A percentile compares a stretch with the other conserved stretches of the same genome.
phyloP scores from a whole-genome alignment of 148 eudicot species.

The Heliosperma pusillum region DNA sequence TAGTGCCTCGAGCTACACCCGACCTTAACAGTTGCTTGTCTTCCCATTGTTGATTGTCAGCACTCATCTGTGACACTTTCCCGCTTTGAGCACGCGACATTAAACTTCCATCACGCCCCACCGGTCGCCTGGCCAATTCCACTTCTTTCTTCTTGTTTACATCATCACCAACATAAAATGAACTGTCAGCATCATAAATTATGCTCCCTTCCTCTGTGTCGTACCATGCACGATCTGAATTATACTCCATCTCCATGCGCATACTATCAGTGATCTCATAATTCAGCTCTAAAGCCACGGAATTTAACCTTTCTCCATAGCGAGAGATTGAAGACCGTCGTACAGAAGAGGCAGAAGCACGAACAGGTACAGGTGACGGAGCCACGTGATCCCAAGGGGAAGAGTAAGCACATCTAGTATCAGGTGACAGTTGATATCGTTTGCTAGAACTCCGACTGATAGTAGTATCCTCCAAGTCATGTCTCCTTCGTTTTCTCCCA shows the following conservation, averaged over 20 bases:
- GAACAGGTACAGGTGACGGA: constrained; percentile 83
- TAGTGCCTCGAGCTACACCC: constrained; percentile 92
- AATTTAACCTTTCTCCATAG: constrained; percentile 52
- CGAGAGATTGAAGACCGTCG: constrained; percentile 68
- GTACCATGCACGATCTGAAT: constrained; percentile 94
- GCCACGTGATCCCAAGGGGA: constrained; percentile 91
- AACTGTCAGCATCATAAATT: constrained; percentile 56
- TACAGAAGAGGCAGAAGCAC: constrained; percentile 81
- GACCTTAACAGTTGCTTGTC: constrained; percentile 91
- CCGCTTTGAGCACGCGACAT: constrained; percentile 96
- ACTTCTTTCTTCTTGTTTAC: constrained; percentile 78
- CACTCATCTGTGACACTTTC: constrained; percentile 76
- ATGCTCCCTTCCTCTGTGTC: constrained; percentile 92
- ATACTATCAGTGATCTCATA: constrained; percentile 74
- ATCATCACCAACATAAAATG: constrained; percentile 69
- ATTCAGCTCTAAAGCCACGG: constrained; percentile 32
- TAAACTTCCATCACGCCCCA: constrained; percentile 74
- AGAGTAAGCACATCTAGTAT: constrained; percentile 60
- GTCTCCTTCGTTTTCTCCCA: constrained; percentile 54
- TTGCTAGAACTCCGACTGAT: constrained; percentile 45
- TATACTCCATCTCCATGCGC: constrained; percentile 94
- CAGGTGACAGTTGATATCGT: constrained; percentile 67
- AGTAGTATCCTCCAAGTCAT: constrained; percentile 90
- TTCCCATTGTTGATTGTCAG: constrained; percentile 97
- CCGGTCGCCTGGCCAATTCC: constrained; percentile 73